Conservation (phyloP, 2,329 filamentous ascomycete species). For the Beauveria rudraprayagi region DNA sequence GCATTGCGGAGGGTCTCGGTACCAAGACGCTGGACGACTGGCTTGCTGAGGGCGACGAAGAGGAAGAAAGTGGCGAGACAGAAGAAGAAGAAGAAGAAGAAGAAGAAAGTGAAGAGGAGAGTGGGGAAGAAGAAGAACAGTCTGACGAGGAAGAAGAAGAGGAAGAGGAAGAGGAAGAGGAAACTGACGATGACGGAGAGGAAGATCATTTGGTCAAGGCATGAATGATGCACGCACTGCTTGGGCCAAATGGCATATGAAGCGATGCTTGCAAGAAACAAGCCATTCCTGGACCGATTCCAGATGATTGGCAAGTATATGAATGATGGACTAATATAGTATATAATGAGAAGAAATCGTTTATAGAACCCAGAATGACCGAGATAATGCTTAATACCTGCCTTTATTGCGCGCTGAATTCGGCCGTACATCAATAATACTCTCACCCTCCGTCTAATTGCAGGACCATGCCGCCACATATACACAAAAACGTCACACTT, state of each 20-base stretch:
- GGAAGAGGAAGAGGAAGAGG: slow-evolving; percentile 40
- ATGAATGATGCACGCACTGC: slow-evolving; percentile 14
- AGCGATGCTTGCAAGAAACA: not conserved
- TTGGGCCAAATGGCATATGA: not conserved
- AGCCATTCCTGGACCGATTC: not conserved
- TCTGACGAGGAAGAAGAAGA: slow-evolving; percentile 33
- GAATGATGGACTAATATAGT: not conserved
- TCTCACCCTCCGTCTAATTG: not conserved
- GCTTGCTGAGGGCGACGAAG: slow-evolving; percentile 65
- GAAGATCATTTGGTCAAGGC: slow-evolving; percentile 35
- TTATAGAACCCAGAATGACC: not conserved
- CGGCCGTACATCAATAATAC: not conserved
- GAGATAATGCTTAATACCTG: not conserved
- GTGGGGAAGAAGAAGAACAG: slow-evolving; percentile 43
- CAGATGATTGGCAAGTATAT: not conserved
- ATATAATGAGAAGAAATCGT: not conserved
- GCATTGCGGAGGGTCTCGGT: slow-evolving; percentile 41
- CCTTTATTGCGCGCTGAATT: not conserved
- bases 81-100: slow-evolving; percentile 30
- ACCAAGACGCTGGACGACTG: slow-evolving; percentile 88
- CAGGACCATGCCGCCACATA: not conserved
- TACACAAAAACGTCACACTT: not conserved
- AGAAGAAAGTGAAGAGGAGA: slow-evolving; percentile 40
- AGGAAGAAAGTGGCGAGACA: slow-evolving; percentile 42
- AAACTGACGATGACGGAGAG: slow-evolving; percentile 38